Percentiles rank a stretch among this genome's conserved stretches.
Conservation (phyloP, 805 yeast genomes). For the Ogataea nonfermentans region DNA sequence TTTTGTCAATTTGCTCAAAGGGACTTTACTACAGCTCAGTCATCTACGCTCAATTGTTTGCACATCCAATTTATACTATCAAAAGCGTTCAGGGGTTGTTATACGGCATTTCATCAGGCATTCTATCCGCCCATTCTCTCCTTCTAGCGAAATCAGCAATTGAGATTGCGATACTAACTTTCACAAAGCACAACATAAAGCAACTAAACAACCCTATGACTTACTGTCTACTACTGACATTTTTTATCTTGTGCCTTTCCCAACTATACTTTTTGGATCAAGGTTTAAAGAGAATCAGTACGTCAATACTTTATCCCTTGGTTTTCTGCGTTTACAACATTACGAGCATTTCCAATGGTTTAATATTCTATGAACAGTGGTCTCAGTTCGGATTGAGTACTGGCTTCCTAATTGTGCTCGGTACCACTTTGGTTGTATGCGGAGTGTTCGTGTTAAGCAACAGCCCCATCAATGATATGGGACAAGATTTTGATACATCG, state of each 20-base stretch:
- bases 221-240: slow-evolving; percentile 51
- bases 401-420: slow-evolving; percentile 41
- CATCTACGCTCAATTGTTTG: slow-evolving; percentile 7
- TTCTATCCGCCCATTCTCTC: slow-evolving; percentile 80
- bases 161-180: slow-evolving; percentile 56
- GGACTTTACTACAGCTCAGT: neutral
- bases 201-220: slow-evolving; percentile 39
- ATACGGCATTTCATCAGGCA: slow-evolving; percentile 71
- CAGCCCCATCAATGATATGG: slow-evolving; percentile 34
- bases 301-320: slow-evolving; percentile 79
- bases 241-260: slow-evolving; percentile 61
- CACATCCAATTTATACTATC: slow-evolving; percentile 15
- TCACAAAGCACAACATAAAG: slow-evolving; percentile 31
- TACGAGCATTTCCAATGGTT: slow-evolving; percentile 62
- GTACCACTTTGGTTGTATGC: slow-evolving; percentile 50
- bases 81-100: slow-evolving; percentile 51
- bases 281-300: slow-evolving; percentile 67
- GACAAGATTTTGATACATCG: slow-evolving; percentile 4
- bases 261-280: slow-evolving; percentile 73
- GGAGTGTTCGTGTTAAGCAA: slow-evolving; percentile 72
- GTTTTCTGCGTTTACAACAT: slow-evolving; percentile 82
- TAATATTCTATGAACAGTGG: slow-evolving; percentile 57
- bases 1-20: too few relatives aligned
- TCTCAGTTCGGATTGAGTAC: slow-evolving; percentile 34
- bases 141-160: slow-evolving; percentile 82